Base-by-base conservation (phyloP, 257 asterid genomes). In the Cynanchum wilfordii region DNA sequence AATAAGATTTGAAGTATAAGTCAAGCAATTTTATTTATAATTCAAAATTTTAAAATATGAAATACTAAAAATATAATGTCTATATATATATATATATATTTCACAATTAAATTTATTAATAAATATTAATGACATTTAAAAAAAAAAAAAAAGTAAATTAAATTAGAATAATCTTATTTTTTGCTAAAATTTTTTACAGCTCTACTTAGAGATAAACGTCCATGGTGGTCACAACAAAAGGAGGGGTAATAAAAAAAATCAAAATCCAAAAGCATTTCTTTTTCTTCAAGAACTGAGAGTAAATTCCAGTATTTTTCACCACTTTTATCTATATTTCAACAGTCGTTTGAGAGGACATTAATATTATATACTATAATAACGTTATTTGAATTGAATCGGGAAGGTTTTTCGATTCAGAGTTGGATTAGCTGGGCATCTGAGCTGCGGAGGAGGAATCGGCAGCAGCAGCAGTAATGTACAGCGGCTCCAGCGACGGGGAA, bases 401-500 rank as follows among this genome's bases (percentile, higher is more conserved):
- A 1, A 17, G 13, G 42, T 10, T 0, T 6, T 51, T 49, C 36
- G 45, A 50, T 25, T 51, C 57, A 16, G 52, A 22, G 52, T 42
- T 33, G 65, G 22, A 20, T 50, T 49, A n/a, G 7, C 77, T 40
- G 70, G 7, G 72, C 24, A 51, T 27, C 72, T 70, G 59, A 77
- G 77, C 69, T 77, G 80, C 40, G 40, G 57, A 50, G 55, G n/a
- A 50, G 55, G 55, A 16, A 17, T 13, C 55, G 20, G 55, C 56
- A 15, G 62, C 66, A 29, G 55, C 71, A 57, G 66, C 73, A 38
- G 75, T 76, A 70, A 85, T 93, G 98, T 90, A 91, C 83, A 81
- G 93, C 75, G 89, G 89, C 15, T 89, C 92, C 29, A 86, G 92
- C 79, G 97, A 92, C 52, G 95, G 90, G 71, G 99, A 92, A 74